Conservation (phyloP, 2,329 filamentous ascomycete genomes). For the Fonsecaea multimorphosa region DNA sequence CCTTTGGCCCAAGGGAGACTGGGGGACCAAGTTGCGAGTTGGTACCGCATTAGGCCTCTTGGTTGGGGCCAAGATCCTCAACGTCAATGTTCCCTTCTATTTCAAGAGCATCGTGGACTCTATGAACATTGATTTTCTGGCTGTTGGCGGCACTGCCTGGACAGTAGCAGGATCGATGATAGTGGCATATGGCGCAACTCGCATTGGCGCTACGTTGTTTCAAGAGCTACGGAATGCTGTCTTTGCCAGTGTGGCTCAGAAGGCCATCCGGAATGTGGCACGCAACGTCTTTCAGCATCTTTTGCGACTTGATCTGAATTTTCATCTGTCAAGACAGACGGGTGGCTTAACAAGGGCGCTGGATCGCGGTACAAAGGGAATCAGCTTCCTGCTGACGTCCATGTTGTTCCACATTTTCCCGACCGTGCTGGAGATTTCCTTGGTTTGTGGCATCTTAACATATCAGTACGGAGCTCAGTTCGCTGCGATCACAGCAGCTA, state of each 20-base stretch:
- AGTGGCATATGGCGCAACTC: slow-evolving; percentile 81
- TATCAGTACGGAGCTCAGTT: slow-evolving; percentile 95
- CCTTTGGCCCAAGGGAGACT: slow-evolving; percentile 89
- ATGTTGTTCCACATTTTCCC: slow-evolving; percentile 99
- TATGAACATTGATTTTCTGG: slow-evolving; percentile 94
- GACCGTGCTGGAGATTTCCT: slow-evolving; percentile 87
- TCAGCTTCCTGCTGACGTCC: slow-evolving; percentile 93
- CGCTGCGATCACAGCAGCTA: slow-evolving; percentile 84
- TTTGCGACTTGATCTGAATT: slow-evolving; percentile 85
- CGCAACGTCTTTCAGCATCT: slow-evolving; percentile 92
- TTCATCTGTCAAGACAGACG: slow-evolving; percentile 92
- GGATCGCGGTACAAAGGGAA: slow-evolving; percentile 96
- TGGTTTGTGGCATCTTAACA: slow-evolving; percentile 95
- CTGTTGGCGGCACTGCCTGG: slow-evolving; percentile 83
- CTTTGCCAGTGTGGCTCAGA: slow-evolving; percentile 95
- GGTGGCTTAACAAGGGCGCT: slow-evolving; percentile 92
- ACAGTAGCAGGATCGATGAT: slow-evolving; percentile 93
- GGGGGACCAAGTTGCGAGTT: slow-evolving; percentile 83
- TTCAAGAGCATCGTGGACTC: slow-evolving; percentile 98
- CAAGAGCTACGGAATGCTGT: slow-evolving; percentile 95
- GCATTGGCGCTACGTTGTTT: slow-evolving; percentile 86
- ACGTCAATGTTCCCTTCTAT: slow-evolving; percentile 98
- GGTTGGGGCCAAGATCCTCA: slow-evolving; percentile 89
- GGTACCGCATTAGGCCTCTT: slow-evolving; percentile 82
- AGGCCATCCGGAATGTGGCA: slow-evolving; percentile 89